These are phyloP conservation scores for Phytophthora podocarpi DNA, from an alignment of 352 stramenopile species.

Conservation along the genomic window DNA sequence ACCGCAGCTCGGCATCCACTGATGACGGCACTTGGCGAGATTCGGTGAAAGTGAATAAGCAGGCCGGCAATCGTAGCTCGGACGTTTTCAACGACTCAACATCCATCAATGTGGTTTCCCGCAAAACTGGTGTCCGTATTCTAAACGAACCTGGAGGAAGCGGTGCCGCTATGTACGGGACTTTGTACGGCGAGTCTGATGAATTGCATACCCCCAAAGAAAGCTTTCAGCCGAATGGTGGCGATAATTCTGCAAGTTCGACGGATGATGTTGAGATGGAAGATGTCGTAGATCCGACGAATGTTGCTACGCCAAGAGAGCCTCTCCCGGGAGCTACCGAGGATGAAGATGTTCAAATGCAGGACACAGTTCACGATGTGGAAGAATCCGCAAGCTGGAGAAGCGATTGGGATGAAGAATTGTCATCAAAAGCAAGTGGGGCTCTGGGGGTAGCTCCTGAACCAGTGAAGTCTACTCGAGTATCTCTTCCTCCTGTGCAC, in stretches of 20 bases:
- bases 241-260: neutral
- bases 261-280: constrained; percentile 20
- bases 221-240: neutral
- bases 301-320: neutral
- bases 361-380: constrained; percentile 2
- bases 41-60: constrained; percentile 42
- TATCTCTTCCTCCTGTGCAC: constrained; percentile 33
- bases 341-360: constrained; percentile 16
- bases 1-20: constrained; percentile 18
- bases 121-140: constrained; percentile 35
- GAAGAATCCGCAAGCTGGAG: neutral
- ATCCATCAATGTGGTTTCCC: neutral
- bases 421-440: neutral
- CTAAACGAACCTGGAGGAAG: constrained; percentile 46
- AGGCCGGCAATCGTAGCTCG: constrained; percentile 32
- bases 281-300: neutral
- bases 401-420: neutral
- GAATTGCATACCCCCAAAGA: neutral
- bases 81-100: constrained; percentile 10
- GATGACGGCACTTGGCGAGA: constrained; percentile 10
- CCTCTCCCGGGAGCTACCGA: neutral
- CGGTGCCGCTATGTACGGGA: constrained; percentile 27
- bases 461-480: neutral
- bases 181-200: constrained; percentile 30
- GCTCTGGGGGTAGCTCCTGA: neutral